phyloP scores from a whole-genome alignment of 352 stramenopile genomes.

The Stephanocyclus meneghinianus region DNA sequence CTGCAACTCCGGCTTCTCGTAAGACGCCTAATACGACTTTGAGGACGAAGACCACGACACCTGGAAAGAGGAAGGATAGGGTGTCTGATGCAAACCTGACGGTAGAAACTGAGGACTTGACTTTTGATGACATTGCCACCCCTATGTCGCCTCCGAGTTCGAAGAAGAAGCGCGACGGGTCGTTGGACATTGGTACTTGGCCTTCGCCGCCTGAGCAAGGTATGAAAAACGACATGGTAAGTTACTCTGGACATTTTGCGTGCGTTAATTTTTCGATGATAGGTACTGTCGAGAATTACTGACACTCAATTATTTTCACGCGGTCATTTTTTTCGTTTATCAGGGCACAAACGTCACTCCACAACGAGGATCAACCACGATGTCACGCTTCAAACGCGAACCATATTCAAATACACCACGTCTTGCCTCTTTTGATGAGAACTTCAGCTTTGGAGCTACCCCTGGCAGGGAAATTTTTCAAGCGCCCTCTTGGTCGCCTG shows the following conservation, averaged over 20 bases:
- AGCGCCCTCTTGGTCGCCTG: conserved; percentile 33
- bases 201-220: conserved; percentile 20
- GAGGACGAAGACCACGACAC: conserved; percentile 10
- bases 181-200: conserved; percentile 14
- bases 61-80: conserved; percentile 34
- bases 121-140: conserved; percentile 31
- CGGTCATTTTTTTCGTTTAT: neutral
- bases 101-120: conserved; percentile 36
- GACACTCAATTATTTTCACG: neutral
- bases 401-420: neutral
- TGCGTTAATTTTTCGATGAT: neutral
- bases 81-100: conserved; percentile 33
- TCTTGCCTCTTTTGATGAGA: conserved; percentile 13
- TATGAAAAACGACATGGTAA: conserved; percentile 9
- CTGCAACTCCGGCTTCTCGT: neutral
- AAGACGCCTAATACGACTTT: neutral
- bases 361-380: conserved; percentile 19
- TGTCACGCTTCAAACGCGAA: neutral
- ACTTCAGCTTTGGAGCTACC: conserved; percentile 13
- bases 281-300: neutral
- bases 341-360: conserved; percentile 15
- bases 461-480: conserved; percentile 21
- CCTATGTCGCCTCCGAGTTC: conserved; percentile 37
- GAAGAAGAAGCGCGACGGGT: conserved; percentile 36
- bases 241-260: neutral